phyloP scores from a whole-genome alignment of 768 basidiomycete species.

The Glaciozyma martinii region DNA sequence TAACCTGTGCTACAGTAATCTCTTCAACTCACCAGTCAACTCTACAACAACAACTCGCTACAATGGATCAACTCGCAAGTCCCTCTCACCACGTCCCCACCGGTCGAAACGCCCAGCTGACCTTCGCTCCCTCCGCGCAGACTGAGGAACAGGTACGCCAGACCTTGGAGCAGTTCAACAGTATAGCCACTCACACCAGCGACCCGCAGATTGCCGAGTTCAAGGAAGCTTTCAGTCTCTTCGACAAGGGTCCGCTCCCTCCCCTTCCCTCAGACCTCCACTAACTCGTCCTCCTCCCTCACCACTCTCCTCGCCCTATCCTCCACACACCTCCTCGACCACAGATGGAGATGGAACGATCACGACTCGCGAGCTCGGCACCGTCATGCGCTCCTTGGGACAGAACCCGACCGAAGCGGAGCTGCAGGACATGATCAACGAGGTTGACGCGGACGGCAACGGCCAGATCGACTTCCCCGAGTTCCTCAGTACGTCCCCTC shows the following conservation, averaged over 20 bases:
- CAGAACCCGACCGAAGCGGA: slow-evolving; percentile 90
- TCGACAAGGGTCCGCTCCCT: slow-evolving; percentile 42
- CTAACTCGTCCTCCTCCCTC: slow-evolving; percentile 5
- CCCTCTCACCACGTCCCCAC: neutral
- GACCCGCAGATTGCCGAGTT: slow-evolving; percentile 53
- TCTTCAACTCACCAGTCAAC: neutral
- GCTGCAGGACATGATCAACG: slow-evolving; percentile 90
- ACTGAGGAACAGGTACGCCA: neutral
- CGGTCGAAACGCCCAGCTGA: too few species aligned
- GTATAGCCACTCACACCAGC: neutral
- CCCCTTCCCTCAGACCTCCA: neutral
- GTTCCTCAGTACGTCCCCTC: slow-evolving; percentile 52
- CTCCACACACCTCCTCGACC: neutral
- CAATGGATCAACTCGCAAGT: slow-evolving; percentile 24
- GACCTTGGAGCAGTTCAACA: neutral
- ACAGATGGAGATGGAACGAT: slow-evolving; percentile 82
- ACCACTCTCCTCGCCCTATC: neutral
- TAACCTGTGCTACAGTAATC: too few species aligned
- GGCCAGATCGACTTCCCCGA: slow-evolving; percentile 79
- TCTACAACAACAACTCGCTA: neutral
- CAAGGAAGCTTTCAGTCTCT: slow-evolving; percentile 97
- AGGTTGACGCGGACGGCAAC: slow-evolving; percentile 81
- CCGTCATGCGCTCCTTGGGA: slow-evolving; percentile 85
- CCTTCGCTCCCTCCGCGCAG: too few species aligned
- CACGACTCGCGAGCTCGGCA: slow-evolving; percentile 76